Conservation (phyloP, 495 filamentous ascomycete species). For the Aspergillus biplanus region DNA sequence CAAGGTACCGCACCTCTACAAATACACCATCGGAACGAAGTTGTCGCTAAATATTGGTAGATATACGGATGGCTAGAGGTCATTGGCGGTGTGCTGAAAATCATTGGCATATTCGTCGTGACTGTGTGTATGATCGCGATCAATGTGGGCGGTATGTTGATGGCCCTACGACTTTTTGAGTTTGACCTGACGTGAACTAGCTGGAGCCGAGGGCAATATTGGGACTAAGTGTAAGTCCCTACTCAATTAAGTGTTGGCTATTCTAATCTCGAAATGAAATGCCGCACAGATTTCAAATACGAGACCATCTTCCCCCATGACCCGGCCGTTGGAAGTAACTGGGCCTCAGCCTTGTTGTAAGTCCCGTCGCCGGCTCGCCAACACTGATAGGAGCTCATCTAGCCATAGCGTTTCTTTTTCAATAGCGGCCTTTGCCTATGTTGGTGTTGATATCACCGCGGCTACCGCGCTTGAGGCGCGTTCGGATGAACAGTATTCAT, state of each 20-base stretch:
- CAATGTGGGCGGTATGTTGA: slow-evolving; percentile 36
- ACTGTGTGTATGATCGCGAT: slow-evolving; percentile 34
- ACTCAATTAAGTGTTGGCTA: neutral
- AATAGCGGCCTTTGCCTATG: slow-evolving; percentile 46
- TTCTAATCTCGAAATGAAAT: slow-evolving; percentile 3
- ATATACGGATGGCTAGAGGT: slow-evolving; percentile 45
- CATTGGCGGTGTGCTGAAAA: slow-evolving; percentile 41
- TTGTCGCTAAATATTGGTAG: slow-evolving; percentile 20
- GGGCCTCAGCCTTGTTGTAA: slow-evolving; percentile 41
- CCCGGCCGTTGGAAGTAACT: slow-evolving; percentile 28
- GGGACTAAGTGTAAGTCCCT: slow-evolving; percentile 25
- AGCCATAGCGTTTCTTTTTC: slow-evolving; percentile 43
- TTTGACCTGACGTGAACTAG: slow-evolving; percentile 15
- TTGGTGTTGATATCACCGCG: slow-evolving; percentile 49
- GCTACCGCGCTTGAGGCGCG: slow-evolving; percentile 53
- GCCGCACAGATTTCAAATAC: slow-evolving; percentile 19
- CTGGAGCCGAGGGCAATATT: slow-evolving; percentile 14
- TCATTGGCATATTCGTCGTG: slow-evolving; percentile 38
- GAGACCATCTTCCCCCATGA: slow-evolving; percentile 32
- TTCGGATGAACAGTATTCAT: slow-evolving; percentile 15
- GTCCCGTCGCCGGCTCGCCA: neutral
- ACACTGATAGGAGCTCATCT: neutral
- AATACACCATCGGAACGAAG: neutral
- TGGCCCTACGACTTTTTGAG: neutral
- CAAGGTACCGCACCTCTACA: slow-evolving; percentile 25